Base-by-base conservation (phyloP, 2,329 filamentous ascomycete genomes). In the Myriosclerotinia duriaeana region DNA sequence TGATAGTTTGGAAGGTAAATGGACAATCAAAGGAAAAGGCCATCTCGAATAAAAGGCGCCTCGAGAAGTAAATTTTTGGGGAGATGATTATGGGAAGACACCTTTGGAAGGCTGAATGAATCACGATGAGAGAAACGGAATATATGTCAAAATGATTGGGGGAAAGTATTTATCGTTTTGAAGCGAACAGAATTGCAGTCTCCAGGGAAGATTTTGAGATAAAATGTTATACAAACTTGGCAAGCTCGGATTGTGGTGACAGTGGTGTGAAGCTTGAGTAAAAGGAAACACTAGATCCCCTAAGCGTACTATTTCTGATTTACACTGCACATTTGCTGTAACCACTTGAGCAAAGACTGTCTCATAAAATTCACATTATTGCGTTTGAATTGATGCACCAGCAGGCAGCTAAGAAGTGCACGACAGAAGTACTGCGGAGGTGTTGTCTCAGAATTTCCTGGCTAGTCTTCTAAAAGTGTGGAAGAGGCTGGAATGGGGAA, bases 341-440 rank as follows among this genome's bases (percentile, higher is more conserved):
- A 38, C 58, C 58, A 60, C 58, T 60, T 38, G 58, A 54, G 53
- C n/a, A 26, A 50, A 26, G 44, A 20, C 20, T 26, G 20, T 60
- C 20, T 50, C 14, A 50, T 20, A 46, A 48, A 36, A 2, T 9
- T 22, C 5, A 12, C n/a, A 50, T 38, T 38, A 26, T 17, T 15
- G 7, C 5, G 4, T 34, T 46, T 60, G 7, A 38, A 60, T 22
- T 11, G 12, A 17, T 34, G 42, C 20, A 22, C 14, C 11, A 22
- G 5, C 14, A 22, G 36, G 30, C 30, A 11, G 42, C 14, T 5
- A n/a, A n/a, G n/a, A n/a, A n/a, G n/a, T 4, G 12, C 26, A 26
- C 26, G 2, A 26, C 22, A 42, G 9, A 12, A 20, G 3, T 9
- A 20, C 22, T 30, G 20, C 30, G 14, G 2, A 48, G 42, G 14